These are phyloP conservation scores for Coemansia sp. DNA, from an alignment of 192 early-diverging fungal genomes.

Conservation along the genomic window DNA sequence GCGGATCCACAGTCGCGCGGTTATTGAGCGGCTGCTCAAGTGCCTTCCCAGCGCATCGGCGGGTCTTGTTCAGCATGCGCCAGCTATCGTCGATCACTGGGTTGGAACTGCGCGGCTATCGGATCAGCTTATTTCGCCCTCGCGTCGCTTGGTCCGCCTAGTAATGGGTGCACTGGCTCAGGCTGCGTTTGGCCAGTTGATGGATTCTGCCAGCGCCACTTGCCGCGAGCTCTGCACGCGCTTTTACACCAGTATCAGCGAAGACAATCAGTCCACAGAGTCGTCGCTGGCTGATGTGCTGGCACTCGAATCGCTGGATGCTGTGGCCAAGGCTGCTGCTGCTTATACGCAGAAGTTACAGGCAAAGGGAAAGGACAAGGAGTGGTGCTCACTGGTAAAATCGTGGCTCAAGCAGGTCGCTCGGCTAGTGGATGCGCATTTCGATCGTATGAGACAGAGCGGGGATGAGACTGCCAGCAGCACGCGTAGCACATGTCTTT, in stretches of 20 bases:
- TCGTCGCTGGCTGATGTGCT: background rate
- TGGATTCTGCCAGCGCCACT: conserved; percentile 8
- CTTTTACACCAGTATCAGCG: conserved; percentile 6
- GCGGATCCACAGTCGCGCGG: conserved; percentile 5
- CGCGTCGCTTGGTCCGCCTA: conserved; percentile 14
- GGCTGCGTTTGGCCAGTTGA: conserved; percentile 11
- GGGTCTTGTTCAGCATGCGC: conserved; percentile 2
- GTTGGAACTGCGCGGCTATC: background rate
- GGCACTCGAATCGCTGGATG: conserved; percentile 16
- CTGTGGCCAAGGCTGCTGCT: conserved; percentile 14
- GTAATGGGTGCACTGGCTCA: conserved; percentile 16
- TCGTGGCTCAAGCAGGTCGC: conserved; percentile 11
- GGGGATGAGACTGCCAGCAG: background rate
- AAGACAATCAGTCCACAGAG: background rate
- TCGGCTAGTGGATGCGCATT: background rate
- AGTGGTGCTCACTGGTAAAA: conserved; percentile 20
- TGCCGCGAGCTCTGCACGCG: conserved; percentile 24
- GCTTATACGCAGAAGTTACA: conserved; percentile 9
- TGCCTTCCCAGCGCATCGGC: background rate
- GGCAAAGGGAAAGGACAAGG: background rate
- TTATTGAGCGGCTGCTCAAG: conserved; percentile 20
- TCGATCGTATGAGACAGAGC: background rate
- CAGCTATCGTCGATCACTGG: conserved; percentile 18
- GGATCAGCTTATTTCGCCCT: conserved; percentile 1
- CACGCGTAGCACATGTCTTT: background rate